Evolutionary conservation across 176 grass and related monocot species (phyloP), one percentile per base, ranked within the genome.

Genomic region (Oryza glumipatula): DNA sequence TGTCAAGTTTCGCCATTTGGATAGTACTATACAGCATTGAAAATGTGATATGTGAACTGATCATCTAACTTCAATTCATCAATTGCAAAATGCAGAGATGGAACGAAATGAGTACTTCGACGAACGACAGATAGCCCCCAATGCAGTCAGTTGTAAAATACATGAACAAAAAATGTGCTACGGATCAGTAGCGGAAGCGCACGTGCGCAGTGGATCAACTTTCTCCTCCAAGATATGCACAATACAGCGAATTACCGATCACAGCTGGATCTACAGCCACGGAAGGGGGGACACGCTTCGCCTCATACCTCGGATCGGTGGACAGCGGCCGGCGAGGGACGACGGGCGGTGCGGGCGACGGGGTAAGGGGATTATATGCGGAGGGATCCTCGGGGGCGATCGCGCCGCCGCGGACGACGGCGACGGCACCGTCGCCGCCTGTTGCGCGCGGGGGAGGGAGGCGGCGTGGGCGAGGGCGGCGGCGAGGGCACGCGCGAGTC

Each of bases 31-130:
- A 71, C 3, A 30, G 39, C 1, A 67, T n/a, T 47, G 35, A 24
- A 78, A 84, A 74, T 24, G 7, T 32, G 32, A 32, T 33, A 56
- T 36, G 64, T 46, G 16, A 65, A 82, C 54, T 66, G 9, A 23
- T 23, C 64, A 66, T 22, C 11, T 12, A 67, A 46, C 44, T 21
- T 68, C 17, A 73, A 60, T 23, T 60, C 36, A 67, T 67, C 28
- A 68, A 49, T 47, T 64, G 64, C 41, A 70, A 71, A 82, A 49
- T 13, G 45, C 23, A 32, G 6, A 32, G 46, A 44, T 41, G 4
- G 39, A 41, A 5, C n/a, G 17, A 81, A 21, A 11, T 6, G 58
- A 36, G 22, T 65, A 45, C 56, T 73, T 54, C 49, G 26, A 32
- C 44, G 22, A 79, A 52, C 3, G 15, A 17, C 0, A 10, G 43